Percentiles rank a stretch among this genome's conserved stretches.
Conservation (phyloP, 1,284 basidiomycete genomes). For the Psilocybe mexicana region DNA sequence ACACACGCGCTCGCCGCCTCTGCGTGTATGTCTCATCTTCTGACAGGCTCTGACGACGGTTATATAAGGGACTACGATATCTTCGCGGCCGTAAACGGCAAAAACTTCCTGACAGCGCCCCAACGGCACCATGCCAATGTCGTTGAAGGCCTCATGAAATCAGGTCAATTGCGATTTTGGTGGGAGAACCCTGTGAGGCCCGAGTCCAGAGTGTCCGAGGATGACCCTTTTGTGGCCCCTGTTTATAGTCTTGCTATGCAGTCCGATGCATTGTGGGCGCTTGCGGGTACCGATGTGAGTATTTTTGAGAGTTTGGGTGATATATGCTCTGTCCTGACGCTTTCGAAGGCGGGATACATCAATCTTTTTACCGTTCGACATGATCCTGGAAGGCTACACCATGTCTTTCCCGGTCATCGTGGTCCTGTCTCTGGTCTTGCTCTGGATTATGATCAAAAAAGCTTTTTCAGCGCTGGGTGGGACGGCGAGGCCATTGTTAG, state of each 20-base stretch:
- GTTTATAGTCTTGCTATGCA: slow-evolving; percentile 90
- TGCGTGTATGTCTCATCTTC: slow-evolving; percentile 84
- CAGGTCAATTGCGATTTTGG: slow-evolving; percentile 86
- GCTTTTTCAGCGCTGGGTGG: slow-evolving; percentile 92
- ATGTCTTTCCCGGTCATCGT: slow-evolving; percentile 75
- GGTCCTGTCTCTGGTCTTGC: slow-evolving; percentile 85
- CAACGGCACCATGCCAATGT: slow-evolving; percentile 88
- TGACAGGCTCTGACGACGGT: slow-evolving; percentile 93
- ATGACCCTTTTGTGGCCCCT: slow-evolving; percentile 60
- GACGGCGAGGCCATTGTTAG: slow-evolving; percentile 88
- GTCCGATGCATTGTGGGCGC: slow-evolving; percentile 86
- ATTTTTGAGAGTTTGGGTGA: not conserved
- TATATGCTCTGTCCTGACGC: not conserved
- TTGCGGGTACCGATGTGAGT: slow-evolving; percentile 82
- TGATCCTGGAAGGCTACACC: slow-evolving; percentile 80
- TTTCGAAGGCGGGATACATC: slow-evolving; percentile 74
- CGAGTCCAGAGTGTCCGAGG: slow-evolving; percentile 35
- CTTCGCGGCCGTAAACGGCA: slow-evolving; percentile 86
- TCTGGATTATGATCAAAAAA: slow-evolving; percentile 79
- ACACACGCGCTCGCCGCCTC: slow-evolving; percentile 87
- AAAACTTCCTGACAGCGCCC: slow-evolving; percentile 85
- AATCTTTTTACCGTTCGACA: slow-evolving; percentile 94
- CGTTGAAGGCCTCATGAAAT: slow-evolving; percentile 91
- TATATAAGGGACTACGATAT: slow-evolving; percentile 94
- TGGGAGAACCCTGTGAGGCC: slow-evolving; percentile 74